phyloP scores from a whole-genome alignment of 345 rosid genomes.

The Salix koriyanagi region DNA sequence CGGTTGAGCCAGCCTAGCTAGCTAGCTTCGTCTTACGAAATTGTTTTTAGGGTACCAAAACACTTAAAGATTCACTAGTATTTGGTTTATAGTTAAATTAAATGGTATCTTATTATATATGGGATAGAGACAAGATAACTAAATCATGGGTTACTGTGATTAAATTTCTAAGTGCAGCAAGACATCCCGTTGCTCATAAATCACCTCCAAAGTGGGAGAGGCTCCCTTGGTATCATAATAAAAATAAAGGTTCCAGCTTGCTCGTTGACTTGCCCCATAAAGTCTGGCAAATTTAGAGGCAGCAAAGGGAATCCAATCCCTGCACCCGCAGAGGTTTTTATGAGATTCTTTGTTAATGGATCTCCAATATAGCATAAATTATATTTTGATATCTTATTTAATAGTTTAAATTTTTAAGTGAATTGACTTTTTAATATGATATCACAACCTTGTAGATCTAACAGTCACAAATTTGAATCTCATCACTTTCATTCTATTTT shows the following conservation, averaged over 20 bases:
- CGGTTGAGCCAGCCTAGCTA: slow-evolving; percentile 1
- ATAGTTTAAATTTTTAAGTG: no score
- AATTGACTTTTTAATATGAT: no score
- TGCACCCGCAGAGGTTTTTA: slow-evolving; percentile 12
- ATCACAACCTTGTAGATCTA: no score
- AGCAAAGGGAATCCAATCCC: slow-evolving; percentile 45
- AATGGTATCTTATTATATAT: neutral
- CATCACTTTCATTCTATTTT: no score
- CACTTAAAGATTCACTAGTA: neutral
- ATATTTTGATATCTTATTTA: no score
- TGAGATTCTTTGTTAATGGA: slow-evolving; percentile 35
- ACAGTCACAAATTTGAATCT: no score
- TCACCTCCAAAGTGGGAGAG: slow-evolving; percentile 37
- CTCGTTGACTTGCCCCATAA: slow-evolving; percentile 64
- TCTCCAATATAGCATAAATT: slow-evolving; percentile 25
- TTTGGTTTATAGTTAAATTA: neutral
- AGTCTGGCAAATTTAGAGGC: slow-evolving; percentile 45
- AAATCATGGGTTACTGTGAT: neutral
- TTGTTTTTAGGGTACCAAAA: neutral
- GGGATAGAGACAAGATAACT: slow-evolving; percentile 2
- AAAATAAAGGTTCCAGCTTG: slow-evolving; percentile 38
- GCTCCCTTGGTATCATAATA: slow-evolving; percentile 1
- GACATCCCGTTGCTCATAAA: slow-evolving; percentile 11
- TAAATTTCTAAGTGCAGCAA: neutral
- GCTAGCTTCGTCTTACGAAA: neutral